Evolutionary conservation across 768 basidiomycete genomes (phyloP).

Genomic region (Heimioporus sp.): DNA sequence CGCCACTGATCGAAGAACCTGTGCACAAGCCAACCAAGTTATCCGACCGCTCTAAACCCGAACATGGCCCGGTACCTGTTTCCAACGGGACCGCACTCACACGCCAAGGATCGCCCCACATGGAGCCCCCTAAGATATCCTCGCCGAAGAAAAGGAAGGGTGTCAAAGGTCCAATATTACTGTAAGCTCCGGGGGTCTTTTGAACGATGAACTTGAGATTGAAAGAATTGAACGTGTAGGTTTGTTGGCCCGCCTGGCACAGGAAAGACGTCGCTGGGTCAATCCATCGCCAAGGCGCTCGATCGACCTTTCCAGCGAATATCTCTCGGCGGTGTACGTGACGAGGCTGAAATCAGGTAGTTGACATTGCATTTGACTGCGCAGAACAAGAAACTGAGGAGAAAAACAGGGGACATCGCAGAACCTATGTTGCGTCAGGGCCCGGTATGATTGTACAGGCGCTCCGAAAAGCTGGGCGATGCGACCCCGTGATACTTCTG

Average conservation of each 20-base stretch:
- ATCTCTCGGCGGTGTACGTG: slow-evolving; percentile 87
- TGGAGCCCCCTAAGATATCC: slow-evolving; percentile 3
- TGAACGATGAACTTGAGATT: neutral
- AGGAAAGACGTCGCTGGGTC: slow-evolving; percentile 90
- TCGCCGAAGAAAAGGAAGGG: slow-evolving; percentile 32
- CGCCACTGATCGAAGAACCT: slow-evolving; percentile 4
- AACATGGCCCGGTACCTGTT: slow-evolving; percentile 20
- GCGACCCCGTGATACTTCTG: slow-evolving; percentile 79
- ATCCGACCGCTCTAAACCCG: slow-evolving; percentile 17
- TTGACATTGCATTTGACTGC: slow-evolving; percentile 5
- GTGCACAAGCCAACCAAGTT: slow-evolving; percentile 19
- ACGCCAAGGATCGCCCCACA: slow-evolving; percentile 6
- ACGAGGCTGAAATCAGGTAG: slow-evolving; percentile 79
- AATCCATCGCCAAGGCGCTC: slow-evolving; percentile 82
- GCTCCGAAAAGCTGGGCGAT: slow-evolving; percentile 75
- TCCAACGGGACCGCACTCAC: slow-evolving; percentile 13
- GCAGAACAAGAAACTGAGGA: slow-evolving; percentile 3
- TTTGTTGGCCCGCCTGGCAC: slow-evolving; percentile 91
- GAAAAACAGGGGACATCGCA: slow-evolving; percentile 49
- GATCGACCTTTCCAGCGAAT: slow-evolving; percentile 89
- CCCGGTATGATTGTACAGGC: slow-evolving; percentile 87
- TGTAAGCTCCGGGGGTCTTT: slow-evolving; percentile 36
- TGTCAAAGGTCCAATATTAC: slow-evolving; percentile 71
- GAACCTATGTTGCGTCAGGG: slow-evolving; percentile 91
- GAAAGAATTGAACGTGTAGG: slow-evolving; percentile 32